Evolutionary conservation across 495 filamentous ascomycete species (phyloP), one percentile per base, ranked within the genome.

Genomic region (Xeromyces bisporus): DNA sequence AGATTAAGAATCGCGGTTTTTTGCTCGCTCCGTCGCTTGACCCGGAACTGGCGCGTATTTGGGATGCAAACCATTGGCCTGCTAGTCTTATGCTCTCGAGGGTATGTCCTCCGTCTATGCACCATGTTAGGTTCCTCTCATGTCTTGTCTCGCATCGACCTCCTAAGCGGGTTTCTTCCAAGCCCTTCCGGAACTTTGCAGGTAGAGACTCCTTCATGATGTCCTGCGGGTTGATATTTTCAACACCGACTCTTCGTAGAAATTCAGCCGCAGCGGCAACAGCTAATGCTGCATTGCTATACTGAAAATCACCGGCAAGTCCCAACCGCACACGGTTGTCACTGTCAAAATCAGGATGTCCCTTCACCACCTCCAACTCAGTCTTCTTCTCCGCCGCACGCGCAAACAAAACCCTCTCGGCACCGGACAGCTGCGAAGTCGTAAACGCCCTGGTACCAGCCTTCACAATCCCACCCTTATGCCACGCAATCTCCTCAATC

Each of bases 381-480:
- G 73, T 66, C 0, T 55, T 53, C 42, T 71, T 77, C 33, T 91
- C 80, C 4, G 47, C 42, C 1, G 87, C 89, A 23, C 91, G 67
- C 18, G 75, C 48, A 17, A 60, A 39, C 8, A 97, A 53, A 5
- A 96, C 84, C 15, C 66, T 50, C 29, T 77, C 51, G 0, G 86
- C 89, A 8, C 46, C 55, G 1, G 65, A 51, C 0, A 62, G 56
- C 48, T 97, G 89, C 10, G 72, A 70, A 7, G 79, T 71, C 1
- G 77, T 81, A 33, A 92, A 89, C 2, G 71, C 78, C 6, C 71
- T 67, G 7, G 61, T 60, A 0, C 69, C 73, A 1, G 48, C 15
- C 49, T 96, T 97, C 59, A 93, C 77, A 31, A 96, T 87, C 8
- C 89, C 89, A 8, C 70, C 80, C 51, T 97, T 96, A 46, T 97